Evolutionary conservation across 345 rosid species (phyloP).

Genomic region (Atalantia buxifolia): DNA sequence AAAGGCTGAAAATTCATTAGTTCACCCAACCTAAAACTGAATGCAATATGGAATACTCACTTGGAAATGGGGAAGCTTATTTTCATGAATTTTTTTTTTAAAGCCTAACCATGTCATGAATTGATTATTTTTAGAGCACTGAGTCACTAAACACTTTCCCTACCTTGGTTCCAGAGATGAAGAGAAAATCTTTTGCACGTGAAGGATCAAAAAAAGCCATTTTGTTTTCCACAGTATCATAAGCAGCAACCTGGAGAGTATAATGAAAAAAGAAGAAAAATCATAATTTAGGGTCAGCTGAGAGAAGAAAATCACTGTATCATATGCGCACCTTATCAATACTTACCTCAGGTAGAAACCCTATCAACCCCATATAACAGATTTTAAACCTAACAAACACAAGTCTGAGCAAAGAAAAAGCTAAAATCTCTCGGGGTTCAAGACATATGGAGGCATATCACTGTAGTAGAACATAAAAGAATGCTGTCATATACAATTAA

Average conservation of each 20-base stretch:
- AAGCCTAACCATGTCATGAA: background rate
- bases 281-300: background rate
- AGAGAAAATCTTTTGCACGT: slow-evolving; percentile 86
- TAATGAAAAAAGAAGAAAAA: background rate
- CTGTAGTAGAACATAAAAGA: background rate
- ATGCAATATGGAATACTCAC: background rate
- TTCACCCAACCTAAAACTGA: background rate
- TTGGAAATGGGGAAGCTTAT: background rate
- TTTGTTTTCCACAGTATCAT: slow-evolving; percentile 70
- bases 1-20: background rate
- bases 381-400: background rate
- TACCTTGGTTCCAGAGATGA: slow-evolving; percentile 98
- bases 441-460: background rate
- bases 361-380: background rate
- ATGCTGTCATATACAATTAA: background rate
- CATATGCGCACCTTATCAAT: background rate
- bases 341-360: background rate
- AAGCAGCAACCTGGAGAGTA: slow-evolving; percentile 81
- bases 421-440: background rate
- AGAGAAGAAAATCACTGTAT: background rate
- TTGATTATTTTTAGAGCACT: background rate
- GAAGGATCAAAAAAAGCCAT: slow-evolving; percentile 96
- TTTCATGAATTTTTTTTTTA: background rate
- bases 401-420: background rate
- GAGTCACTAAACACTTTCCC: background rate